Conservation (phyloP, 441 rosid species). For the Eutrema salsugineum region DNA sequence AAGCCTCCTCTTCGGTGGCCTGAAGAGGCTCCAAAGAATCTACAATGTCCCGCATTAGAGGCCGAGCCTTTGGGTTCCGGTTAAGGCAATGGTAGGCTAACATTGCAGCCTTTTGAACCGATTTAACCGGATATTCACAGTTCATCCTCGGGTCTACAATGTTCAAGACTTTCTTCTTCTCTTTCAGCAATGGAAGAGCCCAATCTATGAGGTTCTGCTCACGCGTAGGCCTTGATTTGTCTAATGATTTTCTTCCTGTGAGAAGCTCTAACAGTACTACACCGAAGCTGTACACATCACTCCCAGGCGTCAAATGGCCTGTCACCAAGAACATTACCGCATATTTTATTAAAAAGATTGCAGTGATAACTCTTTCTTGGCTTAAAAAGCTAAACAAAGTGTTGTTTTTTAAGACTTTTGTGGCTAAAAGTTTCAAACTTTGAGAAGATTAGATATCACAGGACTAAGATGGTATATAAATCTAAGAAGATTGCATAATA, state of each 20-base stretch:
- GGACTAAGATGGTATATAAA: neutral
- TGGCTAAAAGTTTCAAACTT: neutral
- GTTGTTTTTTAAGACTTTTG: neutral
- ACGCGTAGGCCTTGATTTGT: constrained; percentile 73
- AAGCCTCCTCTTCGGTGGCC: constrained; percentile 38
- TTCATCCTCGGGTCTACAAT: constrained; percentile 74
- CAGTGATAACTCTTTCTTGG: neutral
- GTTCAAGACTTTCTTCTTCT: constrained; percentile 78
- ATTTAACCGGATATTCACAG: constrained; percentile 71
- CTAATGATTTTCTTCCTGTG: constrained; percentile 83
- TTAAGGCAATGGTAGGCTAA: constrained; percentile 91
- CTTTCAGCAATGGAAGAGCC: constrained; percentile 87
- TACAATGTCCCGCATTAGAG: constrained; percentile 93
- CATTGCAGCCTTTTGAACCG: constrained; percentile 87
- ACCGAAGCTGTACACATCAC: constrained; percentile 93
- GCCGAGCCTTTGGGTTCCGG: constrained; percentile 91
- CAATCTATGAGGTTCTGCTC: constrained; percentile 90
- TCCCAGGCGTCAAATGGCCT: constrained; percentile 87
- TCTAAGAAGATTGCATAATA: neutral
- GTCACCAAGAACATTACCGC: constrained; percentile 8
- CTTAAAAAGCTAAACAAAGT: neutral
- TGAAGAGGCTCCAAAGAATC: constrained; percentile 96
- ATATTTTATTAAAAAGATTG: neutral
- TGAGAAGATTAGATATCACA: neutral
- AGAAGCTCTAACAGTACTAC: constrained; percentile 87